phyloP scores from a whole-genome alignment of 441 rosid species.

The Mallotus repandus region DNA sequence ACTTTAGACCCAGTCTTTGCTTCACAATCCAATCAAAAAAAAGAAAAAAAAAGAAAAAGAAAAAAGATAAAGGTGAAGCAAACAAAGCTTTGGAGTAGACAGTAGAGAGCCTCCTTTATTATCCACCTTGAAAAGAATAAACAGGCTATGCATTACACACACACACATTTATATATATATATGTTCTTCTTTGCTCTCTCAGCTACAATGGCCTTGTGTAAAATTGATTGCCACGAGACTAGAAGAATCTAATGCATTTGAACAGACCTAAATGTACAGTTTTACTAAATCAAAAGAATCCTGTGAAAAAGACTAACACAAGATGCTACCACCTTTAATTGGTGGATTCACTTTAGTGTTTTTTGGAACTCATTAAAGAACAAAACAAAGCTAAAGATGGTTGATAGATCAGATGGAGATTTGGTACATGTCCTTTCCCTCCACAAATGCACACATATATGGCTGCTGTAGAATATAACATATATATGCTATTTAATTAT shows the following conservation, averaged over 20 bases:
- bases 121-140: slow-evolving; percentile 21
- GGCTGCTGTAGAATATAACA: background rate
- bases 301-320: slow-evolving; percentile 39
- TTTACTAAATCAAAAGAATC: slow-evolving; percentile 25
- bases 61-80: slow-evolving; percentile 8
- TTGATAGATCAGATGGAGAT: slow-evolving; percentile 20
- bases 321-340: slow-evolving; percentile 43
- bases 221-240: slow-evolving; percentile 29
- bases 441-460: slow-evolving; percentile 3
- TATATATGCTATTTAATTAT: too few species aligned
- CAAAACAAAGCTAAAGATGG: slow-evolving; percentile 10
- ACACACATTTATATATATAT: background rate
- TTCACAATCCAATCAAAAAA: slow-evolving; percentile 5
- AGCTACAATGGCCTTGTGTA: slow-evolving; percentile 8
- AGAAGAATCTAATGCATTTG: slow-evolving; percentile 39
- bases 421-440: slow-evolving; percentile 19
- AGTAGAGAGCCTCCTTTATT: slow-evolving; percentile 21
- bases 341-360: slow-evolving; percentile 40
- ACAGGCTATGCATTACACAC: background rate
- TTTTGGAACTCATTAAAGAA: slow-evolving; percentile 30
- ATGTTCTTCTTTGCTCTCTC: slow-evolving; percentile 1
- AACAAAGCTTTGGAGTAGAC: slow-evolving; percentile 15
- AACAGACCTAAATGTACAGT: slow-evolving; percentile 47
- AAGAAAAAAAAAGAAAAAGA: slow-evolving; percentile 1
- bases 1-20: slow-evolving; percentile 22